Conservation (phyloP, 129 eudicot genomes). For the Smallanthus sonchifolius region DNA sequence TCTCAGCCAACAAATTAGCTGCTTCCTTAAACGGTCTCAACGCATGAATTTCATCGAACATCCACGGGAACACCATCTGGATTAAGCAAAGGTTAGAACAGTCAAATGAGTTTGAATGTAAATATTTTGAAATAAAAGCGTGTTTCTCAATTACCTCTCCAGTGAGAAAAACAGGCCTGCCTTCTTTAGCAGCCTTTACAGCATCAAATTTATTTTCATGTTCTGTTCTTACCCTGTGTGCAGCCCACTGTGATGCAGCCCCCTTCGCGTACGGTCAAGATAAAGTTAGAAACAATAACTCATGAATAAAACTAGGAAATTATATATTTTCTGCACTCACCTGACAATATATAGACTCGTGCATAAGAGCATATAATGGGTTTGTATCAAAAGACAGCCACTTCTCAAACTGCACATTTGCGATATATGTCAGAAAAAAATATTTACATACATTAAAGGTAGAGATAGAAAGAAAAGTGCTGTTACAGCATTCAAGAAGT, state of each 20-base stretch:
- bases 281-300: neutral
- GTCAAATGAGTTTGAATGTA: neutral
- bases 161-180: constrained; percentile 69
- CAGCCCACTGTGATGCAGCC: constrained; percentile 90
- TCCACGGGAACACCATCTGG: constrained; percentile 95
- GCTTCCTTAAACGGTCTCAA: constrained; percentile 84
- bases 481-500: constrained; percentile 81
- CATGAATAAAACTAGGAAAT: neutral
- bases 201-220: constrained; percentile 62
- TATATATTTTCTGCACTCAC: constrained; percentile 24
- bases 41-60: constrained; percentile 87
- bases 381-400: constrained; percentile 69
- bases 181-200: constrained; percentile 71
- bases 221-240: constrained; percentile 61
- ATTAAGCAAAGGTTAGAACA: neutral
- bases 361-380: constrained; percentile 83
- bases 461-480: neutral
- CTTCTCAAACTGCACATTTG: constrained; percentile 66
- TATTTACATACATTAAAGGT: neutral
- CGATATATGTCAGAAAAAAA: neutral
- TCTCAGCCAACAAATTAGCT: constrained; percentile 72
- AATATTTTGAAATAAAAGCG: neutral
- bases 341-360: constrained; percentile 91
- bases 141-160: constrained; percentile 57
- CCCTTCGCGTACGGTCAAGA: constrained; percentile 46